Evolutionary conservation across 164 flowering plant species (phyloP).

Genomic region (Chloranthus sessilifolius): DNA sequence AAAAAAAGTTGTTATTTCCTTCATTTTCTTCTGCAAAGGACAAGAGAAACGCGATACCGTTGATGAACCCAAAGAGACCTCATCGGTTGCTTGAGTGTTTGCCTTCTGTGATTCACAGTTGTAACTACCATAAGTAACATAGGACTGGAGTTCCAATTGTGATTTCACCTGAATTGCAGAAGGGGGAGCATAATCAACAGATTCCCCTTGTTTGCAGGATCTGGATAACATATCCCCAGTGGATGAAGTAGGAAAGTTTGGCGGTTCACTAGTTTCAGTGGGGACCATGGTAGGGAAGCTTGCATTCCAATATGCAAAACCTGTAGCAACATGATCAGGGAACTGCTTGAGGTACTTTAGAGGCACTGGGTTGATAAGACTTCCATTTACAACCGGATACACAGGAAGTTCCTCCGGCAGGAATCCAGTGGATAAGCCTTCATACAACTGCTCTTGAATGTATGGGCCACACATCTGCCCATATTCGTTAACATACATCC

Average conservation of each 20-base stretch:
- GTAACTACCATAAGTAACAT: constrained; percentile 1
- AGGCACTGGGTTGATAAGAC: constrained; percentile 56
- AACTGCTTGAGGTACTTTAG: constrained; percentile 73
- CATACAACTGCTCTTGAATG: constrained; percentile 69
- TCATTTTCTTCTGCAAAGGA: too few relatives aligned
- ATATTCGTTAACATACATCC: constrained; percentile 85
- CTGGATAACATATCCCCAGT: constrained; percentile 6
- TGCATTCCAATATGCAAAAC: constrained; percentile 44
- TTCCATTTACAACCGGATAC: constrained; percentile 75
- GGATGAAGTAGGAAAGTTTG: constrained; percentile 10
- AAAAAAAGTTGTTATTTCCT: too few relatives aligned
- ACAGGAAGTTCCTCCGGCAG: constrained; percentile 87
- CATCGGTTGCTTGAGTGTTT: background rate
- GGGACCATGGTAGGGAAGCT: constrained; percentile 7
- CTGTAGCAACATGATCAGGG: constrained; percentile 80
- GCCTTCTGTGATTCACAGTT: constrained; percentile 10
- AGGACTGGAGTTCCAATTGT: constrained; percentile 16
- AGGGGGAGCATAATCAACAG: constrained; percentile 12
- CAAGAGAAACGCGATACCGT: constrained; percentile 23
- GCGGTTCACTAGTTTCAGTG: constrained; percentile 3
- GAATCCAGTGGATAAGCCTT: constrained; percentile 82
- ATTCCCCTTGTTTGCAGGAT: constrained; percentile 9
- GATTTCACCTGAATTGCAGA: constrained; percentile 6
- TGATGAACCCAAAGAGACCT: background rate
- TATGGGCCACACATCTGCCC: constrained; percentile 97